Percentiles rank a stretch among this genome's conserved stretches.
Evolutionary conservation across 2,329 filamentous ascomycete genomes (phyloP).

Genomic region (Diaporthe nobilis): DNA sequence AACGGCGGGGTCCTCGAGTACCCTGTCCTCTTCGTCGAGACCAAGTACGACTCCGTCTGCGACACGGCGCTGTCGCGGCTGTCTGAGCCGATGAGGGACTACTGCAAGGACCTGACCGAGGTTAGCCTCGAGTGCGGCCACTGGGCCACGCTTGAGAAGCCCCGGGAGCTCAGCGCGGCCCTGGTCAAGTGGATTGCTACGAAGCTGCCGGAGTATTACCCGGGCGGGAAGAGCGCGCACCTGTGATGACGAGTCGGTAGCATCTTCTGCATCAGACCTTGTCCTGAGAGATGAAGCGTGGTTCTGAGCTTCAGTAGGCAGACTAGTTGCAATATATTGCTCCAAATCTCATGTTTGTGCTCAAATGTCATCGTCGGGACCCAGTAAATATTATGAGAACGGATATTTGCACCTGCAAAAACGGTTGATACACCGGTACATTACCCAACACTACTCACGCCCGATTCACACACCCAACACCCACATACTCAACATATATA

Average conservation of each 20-base stretch:
- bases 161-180: constrained; percentile 45
- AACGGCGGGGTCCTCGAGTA: constrained; percentile 54
- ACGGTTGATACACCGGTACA: no score
- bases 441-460: no score
- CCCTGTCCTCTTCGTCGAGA: constrained; percentile 53
- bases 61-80: constrained; percentile 52
- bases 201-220: constrained; percentile 21
- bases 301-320: neutral
- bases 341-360: neutral
- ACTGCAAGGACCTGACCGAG: constrained; percentile 56
- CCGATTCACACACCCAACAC: no score
- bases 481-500: no score
- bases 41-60: constrained; percentile 55
- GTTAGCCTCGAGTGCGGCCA: constrained; percentile 52
- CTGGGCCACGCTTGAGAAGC: constrained; percentile 52
- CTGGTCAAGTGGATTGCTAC: constrained; percentile 45
- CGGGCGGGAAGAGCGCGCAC: neutral
- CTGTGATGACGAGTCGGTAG: neutral
- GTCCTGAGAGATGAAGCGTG: neutral
- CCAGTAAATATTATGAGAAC: neutral
- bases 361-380: neutral
- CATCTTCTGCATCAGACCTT: neutral
- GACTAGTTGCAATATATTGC: neutral
- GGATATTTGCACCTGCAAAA: no score
- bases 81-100: constrained; percentile 52